Conservation (phyloP, 1,284 basidiomycete species). For the Lentinus polychrous region DNA sequence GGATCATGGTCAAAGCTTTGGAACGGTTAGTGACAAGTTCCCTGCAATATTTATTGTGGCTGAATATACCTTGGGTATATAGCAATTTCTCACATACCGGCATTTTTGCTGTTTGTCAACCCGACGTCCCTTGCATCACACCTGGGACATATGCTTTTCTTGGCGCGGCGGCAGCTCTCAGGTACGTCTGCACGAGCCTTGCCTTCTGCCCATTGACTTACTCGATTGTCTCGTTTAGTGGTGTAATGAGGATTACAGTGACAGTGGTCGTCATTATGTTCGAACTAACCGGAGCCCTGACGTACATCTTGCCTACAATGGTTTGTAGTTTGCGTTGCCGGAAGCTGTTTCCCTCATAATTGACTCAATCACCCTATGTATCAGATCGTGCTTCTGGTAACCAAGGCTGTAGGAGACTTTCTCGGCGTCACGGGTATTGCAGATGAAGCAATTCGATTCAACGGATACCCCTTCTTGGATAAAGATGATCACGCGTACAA, state of each 20-base stretch:
- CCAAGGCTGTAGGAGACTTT: conserved; percentile 96
- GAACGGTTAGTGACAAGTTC: conserved; percentile 55
- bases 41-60: neutral
- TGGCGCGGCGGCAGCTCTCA: conserved; percentile 90
- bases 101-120: conserved; percentile 86
- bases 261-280: conserved; percentile 99
- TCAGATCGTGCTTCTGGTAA: conserved; percentile 92
- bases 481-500: conserved; percentile 91
- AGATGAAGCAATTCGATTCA: conserved; percentile 96
- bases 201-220: neutral
- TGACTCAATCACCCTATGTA: neutral
- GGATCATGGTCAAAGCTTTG: conserved; percentile 91
- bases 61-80: no score
- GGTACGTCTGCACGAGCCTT: conserved; percentile 37
- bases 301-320: conserved; percentile 98
- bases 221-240: conserved; percentile 39
- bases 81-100: conserved; percentile 80
- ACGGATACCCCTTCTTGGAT: conserved; percentile 94
- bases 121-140: conserved; percentile 94
- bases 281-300: conserved; percentile 96
- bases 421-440: conserved; percentile 92
- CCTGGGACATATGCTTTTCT: conserved; percentile 97
- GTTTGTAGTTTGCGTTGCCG: conserved; percentile 34
- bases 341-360: neutral
- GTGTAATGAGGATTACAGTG: conserved; percentile 95